These are phyloP conservation scores for Ceratobasidium sp. DNA, from an alignment of 1,284 basidiomycete genomes.

Conservation along the genomic window DNA sequence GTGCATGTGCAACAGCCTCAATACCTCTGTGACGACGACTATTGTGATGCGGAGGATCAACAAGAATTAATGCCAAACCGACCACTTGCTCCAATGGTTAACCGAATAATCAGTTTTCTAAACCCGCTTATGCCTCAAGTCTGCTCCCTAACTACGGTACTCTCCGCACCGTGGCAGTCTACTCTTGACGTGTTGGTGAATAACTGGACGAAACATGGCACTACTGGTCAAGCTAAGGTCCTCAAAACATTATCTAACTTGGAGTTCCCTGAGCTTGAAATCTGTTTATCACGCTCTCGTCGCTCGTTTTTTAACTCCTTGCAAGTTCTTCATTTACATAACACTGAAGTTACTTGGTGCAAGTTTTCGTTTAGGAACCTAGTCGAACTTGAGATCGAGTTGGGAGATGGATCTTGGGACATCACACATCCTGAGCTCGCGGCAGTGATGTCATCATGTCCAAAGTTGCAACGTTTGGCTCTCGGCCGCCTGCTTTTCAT, in stretches of 20 bases:
- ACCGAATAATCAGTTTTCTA: neutral
- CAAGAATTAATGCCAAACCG: no score
- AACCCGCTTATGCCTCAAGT: neutral
- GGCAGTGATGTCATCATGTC: neutral
- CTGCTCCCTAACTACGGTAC: neutral
- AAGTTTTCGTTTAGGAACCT: neutral
- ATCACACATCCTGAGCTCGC: neutral
- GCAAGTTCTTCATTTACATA: neutral
- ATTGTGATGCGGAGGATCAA: no score
- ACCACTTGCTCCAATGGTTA: neutral
- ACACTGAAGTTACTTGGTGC: neutral
- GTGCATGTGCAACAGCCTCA: neutral
- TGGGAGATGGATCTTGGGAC: neutral
- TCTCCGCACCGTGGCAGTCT: neutral
- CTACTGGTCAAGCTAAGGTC: neutral
- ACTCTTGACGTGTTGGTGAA: neutral
- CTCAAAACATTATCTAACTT: neutral
- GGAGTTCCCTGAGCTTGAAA: no score
- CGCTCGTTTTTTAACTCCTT: neutral
- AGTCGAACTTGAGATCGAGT: neutral
- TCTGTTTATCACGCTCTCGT: no score
- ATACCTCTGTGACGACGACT: neutral
- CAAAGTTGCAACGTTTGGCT: neutral
- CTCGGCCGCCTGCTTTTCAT: neutral
- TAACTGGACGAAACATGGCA: neutral